Percentiles rank a stretch among this genome's conserved stretches.
Conservation (phyloP, 1,284 basidiomycete genomes). For the Flammula alnicola region DNA sequence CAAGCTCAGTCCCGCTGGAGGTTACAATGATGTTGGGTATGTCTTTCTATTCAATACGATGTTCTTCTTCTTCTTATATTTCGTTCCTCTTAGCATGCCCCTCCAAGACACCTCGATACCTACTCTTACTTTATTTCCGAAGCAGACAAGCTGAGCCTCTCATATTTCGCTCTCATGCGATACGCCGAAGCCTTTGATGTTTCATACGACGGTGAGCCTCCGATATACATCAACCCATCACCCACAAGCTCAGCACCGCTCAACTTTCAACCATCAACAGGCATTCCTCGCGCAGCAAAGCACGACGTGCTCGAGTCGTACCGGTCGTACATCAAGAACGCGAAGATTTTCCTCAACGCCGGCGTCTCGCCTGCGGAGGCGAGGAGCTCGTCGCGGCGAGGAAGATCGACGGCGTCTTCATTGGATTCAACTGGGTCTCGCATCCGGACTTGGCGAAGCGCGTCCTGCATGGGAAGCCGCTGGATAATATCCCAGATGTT, state of each 20-base stretch:
- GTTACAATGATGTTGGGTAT: constrained; percentile 52
- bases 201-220: constrained; percentile 35
- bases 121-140: constrained; percentile 43
- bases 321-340: constrained; percentile 37
- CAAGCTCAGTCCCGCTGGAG: constrained; percentile 53
- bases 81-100: constrained; percentile 38
- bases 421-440: constrained; percentile 36
- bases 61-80: not conserved
- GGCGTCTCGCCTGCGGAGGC: constrained; percentile 38
- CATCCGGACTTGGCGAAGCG: constrained; percentile 42
- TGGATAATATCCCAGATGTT: constrained; percentile 35
- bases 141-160: constrained; percentile 40
- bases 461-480: constrained; percentile 34
- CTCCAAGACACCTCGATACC: constrained; percentile 45
- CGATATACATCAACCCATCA: not conserved
- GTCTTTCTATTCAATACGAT: constrained; percentile 6
- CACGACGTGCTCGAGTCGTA: constrained; percentile 42
- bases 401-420: constrained; percentile 35
- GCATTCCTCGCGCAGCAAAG: constrained; percentile 30
- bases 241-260: not conserved
- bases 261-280: constrained; percentile 14
- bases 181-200: constrained; percentile 32
- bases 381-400: constrained; percentile 30
- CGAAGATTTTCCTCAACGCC: constrained; percentile 38
- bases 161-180: constrained; percentile 41